Evolutionary conservation across 2,329 filamentous ascomycete genomes (phyloP), one percentile per base, ranked within the genome.

Genomic region (Phaeosphaeriaceae sp.): DNA sequence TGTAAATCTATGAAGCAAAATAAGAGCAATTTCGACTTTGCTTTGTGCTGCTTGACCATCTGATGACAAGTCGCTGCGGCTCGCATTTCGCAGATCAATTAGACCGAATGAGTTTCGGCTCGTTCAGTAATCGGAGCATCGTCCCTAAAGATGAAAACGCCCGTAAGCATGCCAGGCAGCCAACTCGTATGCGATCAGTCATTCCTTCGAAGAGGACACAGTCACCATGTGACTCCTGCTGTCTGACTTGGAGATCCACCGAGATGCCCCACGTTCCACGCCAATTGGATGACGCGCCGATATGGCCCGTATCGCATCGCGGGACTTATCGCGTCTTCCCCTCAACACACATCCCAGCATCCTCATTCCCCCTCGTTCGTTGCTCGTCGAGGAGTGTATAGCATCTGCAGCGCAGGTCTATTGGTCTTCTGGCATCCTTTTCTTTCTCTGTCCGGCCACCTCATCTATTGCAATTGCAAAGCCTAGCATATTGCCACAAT

Each of bases 201-300:
- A 40, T 40, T 40, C 17, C 17, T 2, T 17, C 17, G 20, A 48
- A 27, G 24, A 48, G 45, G 27, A 21, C 33, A 51, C 48, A 51
- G 48, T 51, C 48, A 45, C 42, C 42, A 45, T 45, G 42, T 46
- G 41, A 46, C 41, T 48, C 51, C 25, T 41, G 10, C 25, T 51
- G 33, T 17, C 33, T 51, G 27, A 57, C 57, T 53, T 40, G 24
- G 48, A 53, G 51, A 54, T 55, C 50, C 55, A 31, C 54, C 36
- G 33, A 47, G 45, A 45, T 48, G 54, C 65, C 60, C 64, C 69
- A 67, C 65, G 65, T 69, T 71, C 57, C 51, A 50, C 56, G 57
- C 57, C 63, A 67, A 74, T 74, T 74, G 70, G 66, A 64, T 65
- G 63, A 64, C 62, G 67, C 62, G 62, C 60, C 57, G 61, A 62